phyloP scores from a whole-genome alignment of 768 basidiomycete species.

The Naganishia kalamii region DNA sequence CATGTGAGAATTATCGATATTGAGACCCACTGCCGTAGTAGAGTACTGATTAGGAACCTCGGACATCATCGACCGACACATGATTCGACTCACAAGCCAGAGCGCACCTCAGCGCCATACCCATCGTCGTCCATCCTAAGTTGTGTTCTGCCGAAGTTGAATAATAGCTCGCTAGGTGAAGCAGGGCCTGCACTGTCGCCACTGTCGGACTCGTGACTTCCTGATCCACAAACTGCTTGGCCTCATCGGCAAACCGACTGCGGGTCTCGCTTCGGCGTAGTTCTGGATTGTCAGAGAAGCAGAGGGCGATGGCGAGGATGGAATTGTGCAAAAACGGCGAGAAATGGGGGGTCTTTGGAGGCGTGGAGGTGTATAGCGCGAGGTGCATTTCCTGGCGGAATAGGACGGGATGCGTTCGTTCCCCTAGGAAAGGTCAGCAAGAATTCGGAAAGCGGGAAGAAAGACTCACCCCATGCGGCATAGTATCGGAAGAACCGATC shows the following conservation, averaged over 20 bases:
- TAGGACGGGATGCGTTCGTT: slow-evolving; percentile 28
- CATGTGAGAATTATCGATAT: slow-evolving; percentile 32
- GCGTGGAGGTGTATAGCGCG: slow-evolving; percentile 20
- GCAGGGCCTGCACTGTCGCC: slow-evolving; percentile 49
- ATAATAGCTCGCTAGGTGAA: slow-evolving; percentile 49
- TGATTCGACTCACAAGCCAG: slow-evolving; percentile 39
- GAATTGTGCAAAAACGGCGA: slow-evolving; percentile 69
- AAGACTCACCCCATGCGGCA: slow-evolving; percentile 35
- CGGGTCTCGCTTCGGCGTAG: slow-evolving; percentile 42
- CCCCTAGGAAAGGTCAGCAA: slow-evolving; percentile 21
- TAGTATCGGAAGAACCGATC: slow-evolving; percentile 40
- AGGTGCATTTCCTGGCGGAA: slow-evolving; percentile 30
- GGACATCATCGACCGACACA: no score
- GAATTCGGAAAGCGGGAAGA: not conserved
- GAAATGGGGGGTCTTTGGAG: slow-evolving; percentile 51
- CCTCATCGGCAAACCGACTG: slow-evolving; percentile 46
- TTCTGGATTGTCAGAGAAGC: slow-evolving; percentile 48
- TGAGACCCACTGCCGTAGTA: slow-evolving; percentile 33
- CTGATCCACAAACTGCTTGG: slow-evolving; percentile 48
- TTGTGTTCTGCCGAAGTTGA: slow-evolving; percentile 49
- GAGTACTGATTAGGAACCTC: not conserved
- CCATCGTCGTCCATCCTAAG: slow-evolving; percentile 51
- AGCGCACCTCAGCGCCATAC: slow-evolving; percentile 39
- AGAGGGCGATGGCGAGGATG: slow-evolving; percentile 52
- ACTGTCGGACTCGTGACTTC: slow-evolving; percentile 51